These are phyloP conservation scores for Insectozyma bohioensis DNA, from an alignment of 1,139 yeast species.

Conservation along the genomic window DNA sequence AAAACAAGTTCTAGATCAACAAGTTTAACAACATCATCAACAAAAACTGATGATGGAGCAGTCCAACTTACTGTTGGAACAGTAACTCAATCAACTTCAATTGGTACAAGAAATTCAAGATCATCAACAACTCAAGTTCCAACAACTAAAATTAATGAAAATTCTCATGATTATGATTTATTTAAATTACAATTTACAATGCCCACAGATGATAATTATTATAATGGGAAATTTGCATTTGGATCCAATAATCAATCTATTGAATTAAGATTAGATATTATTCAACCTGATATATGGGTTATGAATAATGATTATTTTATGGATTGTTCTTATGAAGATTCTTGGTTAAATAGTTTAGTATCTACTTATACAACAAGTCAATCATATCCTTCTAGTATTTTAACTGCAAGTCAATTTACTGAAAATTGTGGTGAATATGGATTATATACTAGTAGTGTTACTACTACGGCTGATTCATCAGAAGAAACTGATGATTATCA, in stretches of 20 bases:
- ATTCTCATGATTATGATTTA: slow-evolving; percentile 16
- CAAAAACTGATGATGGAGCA: slow-evolving; percentile 8
- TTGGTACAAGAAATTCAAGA: slow-evolving; percentile 7
- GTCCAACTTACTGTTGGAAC: slow-evolving; percentile 2
- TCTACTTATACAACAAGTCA: slow-evolving; percentile 1
- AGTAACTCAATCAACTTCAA: slow-evolving; percentile 5
- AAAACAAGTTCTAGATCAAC: neutral
- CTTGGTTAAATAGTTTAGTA: slow-evolving; percentile 21
- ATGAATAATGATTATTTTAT: slow-evolving; percentile 25
- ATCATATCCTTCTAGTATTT: slow-evolving; percentile 19
- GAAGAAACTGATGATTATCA: slow-evolving; percentile 19
- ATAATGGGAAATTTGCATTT: slow-evolving; percentile 16
- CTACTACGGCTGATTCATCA: slow-evolving; percentile 10
- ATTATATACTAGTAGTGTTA: slow-evolving; percentile 16
- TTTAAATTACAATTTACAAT: slow-evolving; percentile 23
- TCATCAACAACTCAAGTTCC: slow-evolving; percentile 12
- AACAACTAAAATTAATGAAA: slow-evolving; percentile 18
- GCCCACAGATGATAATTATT: slow-evolving; percentile 15
- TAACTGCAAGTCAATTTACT: slow-evolving; percentile 21
- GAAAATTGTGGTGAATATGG: slow-evolving; percentile 33
- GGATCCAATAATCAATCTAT: slow-evolving; percentile 15
- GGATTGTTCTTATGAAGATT: slow-evolving; percentile 23
- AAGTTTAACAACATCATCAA: slow-evolving; percentile 4
- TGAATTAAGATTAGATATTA: slow-evolving; percentile 29
- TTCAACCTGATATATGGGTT: slow-evolving; percentile 41